Evolutionary conservation across 805 yeast species (phyloP), one percentile per base, ranked within the genome.

Genomic region (Metahyphopichia silvanorum): DNA sequence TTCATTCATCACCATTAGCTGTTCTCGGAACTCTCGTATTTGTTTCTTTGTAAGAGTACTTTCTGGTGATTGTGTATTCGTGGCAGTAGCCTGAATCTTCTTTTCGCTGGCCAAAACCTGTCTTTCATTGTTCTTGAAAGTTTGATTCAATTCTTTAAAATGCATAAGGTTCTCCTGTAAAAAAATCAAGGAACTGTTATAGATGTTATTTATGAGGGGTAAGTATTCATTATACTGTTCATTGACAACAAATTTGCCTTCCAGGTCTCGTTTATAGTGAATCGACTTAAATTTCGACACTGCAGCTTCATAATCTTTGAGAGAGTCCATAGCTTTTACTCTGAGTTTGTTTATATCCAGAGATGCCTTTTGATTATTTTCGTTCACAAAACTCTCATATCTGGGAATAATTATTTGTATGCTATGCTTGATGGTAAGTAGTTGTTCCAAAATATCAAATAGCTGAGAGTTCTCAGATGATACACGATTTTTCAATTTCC

Each of bases 1-100:
- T 51, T 89, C 98, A 39, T 82, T 82, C 49, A 87, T 59, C 8
- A 91, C 96, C 82, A 89, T 84, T 37, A 89, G 59, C 42, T 82
- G 81, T 43, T 87, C 91, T 28, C 93, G 60, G 17, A 69, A 58
- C 31, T 69, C 69, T 26, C 88, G 67, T 7, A 83, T 72, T 40
- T 79, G 73, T 31, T 56, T 60, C 45, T 74, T 69, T 4, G 79
- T 69, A 2, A 73, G 47, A 17, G 54, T 54, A 3, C 66, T 62
- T 5, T 20, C 31, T 7, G 34, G n/a, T n/a, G 29, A 14, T 17
- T 7, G 11, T 4, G 21, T 21, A 21, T n/a, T 14, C 6, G 28
- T 10, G 10, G 28, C 8, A 8, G 17, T 25, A 7, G 26, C 23
- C 30, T 24, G 28, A 13, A 21, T 16, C 26, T 33, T 16, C 18